Evolutionary conservation across 2,329 filamentous ascomycete species (phyloP), one percentile per base, ranked within the genome.

Genomic region (Scopulariopsis brevicaulis): DNA sequence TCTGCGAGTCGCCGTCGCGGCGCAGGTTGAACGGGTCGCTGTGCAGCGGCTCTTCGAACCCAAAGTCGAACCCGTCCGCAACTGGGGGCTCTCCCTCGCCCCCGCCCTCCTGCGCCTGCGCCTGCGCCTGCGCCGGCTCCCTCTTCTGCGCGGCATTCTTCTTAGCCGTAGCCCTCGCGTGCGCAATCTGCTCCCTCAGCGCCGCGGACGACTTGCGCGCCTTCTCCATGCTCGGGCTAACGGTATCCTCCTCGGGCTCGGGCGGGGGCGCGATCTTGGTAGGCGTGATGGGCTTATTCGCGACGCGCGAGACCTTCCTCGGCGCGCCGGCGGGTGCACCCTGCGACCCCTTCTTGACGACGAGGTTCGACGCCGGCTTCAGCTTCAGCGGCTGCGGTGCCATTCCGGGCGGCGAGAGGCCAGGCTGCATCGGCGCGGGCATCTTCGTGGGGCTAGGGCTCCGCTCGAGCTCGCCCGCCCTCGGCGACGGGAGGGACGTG

Each of bases 171-270:
- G 91, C 91, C 67, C 93, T 96, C 1, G 94, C 93, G 65, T 92
- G 93, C 43, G 92, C 90, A 62, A 97, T 96, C 57, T 94, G 92
- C 56, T 96, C 90, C 37, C 94, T 84, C 15, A 99, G 73, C 0
- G 91, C 86, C 18, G 81, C 77, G 0, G 93, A 96, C 0, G 91
- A 91, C 64, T 89, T 94, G 46, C 73, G 69, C 57, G 64, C 68
- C 18, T 59, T 60, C 43, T 56, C 53, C 37, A 50, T 50, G 46
- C 20, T 50, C 2, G 61, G 59, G 25, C 57, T 57, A 25, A 28
- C 28, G 22, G 48, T 40, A 1, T 28, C 28, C 15, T 56, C 54
- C 35, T 61, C 59, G 28, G 50, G 55, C n/a, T 55, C 28, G 40
- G 58, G 18, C 37, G 56, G 22, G 18, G 57, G 57, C 7, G 52